Base-by-base conservation (phyloP, 2,329 filamentous ascomycete species). In the Metarhizium sp. region DNA sequence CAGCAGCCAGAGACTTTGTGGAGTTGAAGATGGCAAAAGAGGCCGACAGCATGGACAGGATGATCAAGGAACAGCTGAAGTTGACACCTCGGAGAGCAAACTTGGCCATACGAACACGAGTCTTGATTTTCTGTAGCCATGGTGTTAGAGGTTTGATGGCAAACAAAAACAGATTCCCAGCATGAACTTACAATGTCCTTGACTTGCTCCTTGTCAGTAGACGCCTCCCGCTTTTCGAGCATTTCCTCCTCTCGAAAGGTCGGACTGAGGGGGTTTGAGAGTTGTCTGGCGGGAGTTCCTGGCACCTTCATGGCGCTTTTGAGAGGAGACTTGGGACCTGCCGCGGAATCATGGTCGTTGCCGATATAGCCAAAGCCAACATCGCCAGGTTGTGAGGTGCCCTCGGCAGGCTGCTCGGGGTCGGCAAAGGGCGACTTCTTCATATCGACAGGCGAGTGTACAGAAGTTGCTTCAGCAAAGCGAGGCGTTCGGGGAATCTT, bases 11-110 rank as follows among this genome's bases (percentile, higher is more conserved):
- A 16, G 73, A 54, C 67, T 82, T 89, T 57, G 94, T 96, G 51
- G 91, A 82, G 70, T 94, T 90, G 82, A 99, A 99, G 71, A 99
- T 92, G 62, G 85, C 76, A 66, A 99, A 89, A 3, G 90, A 90
- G n/a, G 90, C 82, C 14, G 88, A 85, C 54, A 99, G 77, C 82
- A 99, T 92, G 59, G 91, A 79, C 56, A 99, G 81, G 61, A 99
- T 90, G 68, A 99, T 96, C 58, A 97, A 79, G 70, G 89, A 92
- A 78, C 94, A 99, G 71, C 90, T 91, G 72, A 99, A 97, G 79
- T 92, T 96, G 74, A 97, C 88, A 55, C 90, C 87, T 61, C 94
- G 87, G n/a, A 99, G 85, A 59, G 95, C 83, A 64, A 97, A 86
- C 77, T 99, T 99, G 63, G 92, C 94, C 72, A 97, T 79, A 50